phyloP scores from a whole-genome alignment of 495 filamentous ascomycete genomes.

The Daldinia bambusicola region DNA sequence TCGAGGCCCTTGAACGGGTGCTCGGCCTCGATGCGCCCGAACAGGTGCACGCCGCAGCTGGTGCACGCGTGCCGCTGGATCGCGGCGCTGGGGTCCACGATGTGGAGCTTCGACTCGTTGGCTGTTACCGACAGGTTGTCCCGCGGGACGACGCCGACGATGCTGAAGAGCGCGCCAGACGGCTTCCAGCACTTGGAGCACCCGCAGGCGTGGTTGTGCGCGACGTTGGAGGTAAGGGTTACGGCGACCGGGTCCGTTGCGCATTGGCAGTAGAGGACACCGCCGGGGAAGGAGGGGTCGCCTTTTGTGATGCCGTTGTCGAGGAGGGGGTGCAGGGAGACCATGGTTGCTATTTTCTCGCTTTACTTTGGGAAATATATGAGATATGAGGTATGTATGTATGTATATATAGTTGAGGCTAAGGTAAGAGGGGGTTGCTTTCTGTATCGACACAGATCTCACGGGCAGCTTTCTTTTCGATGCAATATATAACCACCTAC shows the following conservation, averaged over 20 bases:
- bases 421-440: background rate
- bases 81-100: conserved; percentile 62
- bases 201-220: conserved; percentile 73
- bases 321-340: conserved; percentile 66
- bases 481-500: no score
- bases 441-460: background rate
- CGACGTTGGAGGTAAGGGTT: conserved; percentile 61
- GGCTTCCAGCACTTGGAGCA: conserved; percentile 76
- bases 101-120: conserved; percentile 61
- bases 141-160: conserved; percentile 65
- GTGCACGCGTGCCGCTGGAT: conserved; percentile 69
- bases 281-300: conserved; percentile 59
- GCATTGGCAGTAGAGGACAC: conserved; percentile 66
- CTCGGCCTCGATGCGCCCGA: conserved; percentile 67
- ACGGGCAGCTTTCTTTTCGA: background rate
- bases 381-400: no score
- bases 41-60: conserved; percentile 66
- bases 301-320: conserved; percentile 65
- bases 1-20: conserved; percentile 71
- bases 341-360: conserved; percentile 46
- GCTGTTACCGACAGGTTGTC: conserved; percentile 60
- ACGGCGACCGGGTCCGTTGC: conserved; percentile 60
- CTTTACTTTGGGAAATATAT: no score
- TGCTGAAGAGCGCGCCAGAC: conserved; percentile 64
- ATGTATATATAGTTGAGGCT: background rate